Evolutionary conservation across 805 yeast species (phyloP).

Genomic region (Cyberlindnera sargentensis): DNA sequence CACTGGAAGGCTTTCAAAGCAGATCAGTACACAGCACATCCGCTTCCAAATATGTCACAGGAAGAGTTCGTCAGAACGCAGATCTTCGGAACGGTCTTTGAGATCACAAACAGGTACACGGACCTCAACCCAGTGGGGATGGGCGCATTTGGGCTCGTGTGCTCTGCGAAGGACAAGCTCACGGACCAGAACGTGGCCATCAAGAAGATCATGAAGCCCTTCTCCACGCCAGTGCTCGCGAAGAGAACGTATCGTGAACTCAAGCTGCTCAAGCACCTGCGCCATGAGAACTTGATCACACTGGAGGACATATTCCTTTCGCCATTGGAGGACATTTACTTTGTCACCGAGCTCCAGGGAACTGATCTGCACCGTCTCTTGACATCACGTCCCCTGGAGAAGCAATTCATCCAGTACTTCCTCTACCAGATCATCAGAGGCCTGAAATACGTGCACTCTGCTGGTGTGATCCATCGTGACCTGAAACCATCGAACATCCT

Average conservation of each 20-base stretch:
- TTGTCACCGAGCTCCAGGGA: conserved; percentile 95
- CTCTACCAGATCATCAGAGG: conserved; percentile 91
- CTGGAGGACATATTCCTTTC: conserved; percentile 90
- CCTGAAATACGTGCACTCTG: conserved; percentile 82
- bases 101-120: conserved; percentile 81
- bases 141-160: conserved; percentile 99
- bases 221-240: conserved; percentile 88
- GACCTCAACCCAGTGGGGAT: conserved; percentile 97
- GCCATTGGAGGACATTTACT: conserved; percentile 91
- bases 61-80: conserved; percentile 50
- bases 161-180: conserved; percentile 89
- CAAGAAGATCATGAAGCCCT: conserved; percentile 96
- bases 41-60: conserved; percentile 3
- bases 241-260: conserved; percentile 95
- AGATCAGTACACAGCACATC: neutral
- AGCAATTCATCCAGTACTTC: conserved; percentile 94
- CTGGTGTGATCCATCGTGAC: conserved; percentile 89
- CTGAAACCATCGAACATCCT: conserved; percentile 79
- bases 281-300: conserved; percentile 91
- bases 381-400: conserved; percentile 89
- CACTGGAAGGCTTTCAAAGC: too few relatives aligned
- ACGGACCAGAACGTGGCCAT: conserved; percentile 94
- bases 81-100: conserved; percentile 92
- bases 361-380: conserved; percentile 90
- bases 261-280: conserved; percentile 83